Percentiles rank a stretch among this genome's conserved stretches.
Conservation (phyloP, 441 rosid genomes). For the Pelargonium australe region DNA sequence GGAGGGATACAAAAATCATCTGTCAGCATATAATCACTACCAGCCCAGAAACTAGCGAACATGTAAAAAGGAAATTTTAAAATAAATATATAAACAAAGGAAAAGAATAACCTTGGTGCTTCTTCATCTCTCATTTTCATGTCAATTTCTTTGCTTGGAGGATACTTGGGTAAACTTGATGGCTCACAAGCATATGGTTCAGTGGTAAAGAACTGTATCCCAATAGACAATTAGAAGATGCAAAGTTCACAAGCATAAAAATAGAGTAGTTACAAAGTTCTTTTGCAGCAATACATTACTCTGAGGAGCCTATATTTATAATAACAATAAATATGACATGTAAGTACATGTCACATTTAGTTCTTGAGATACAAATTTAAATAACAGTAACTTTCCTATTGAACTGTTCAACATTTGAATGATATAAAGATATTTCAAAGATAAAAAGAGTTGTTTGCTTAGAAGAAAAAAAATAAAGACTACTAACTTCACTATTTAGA, state of each 20-base stretch:
- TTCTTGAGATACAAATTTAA: neutral
- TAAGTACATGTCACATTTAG: too few species aligned
- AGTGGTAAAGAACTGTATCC: conserved; percentile 63
- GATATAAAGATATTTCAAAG: neutral
- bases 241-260: neutral
- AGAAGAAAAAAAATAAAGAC: neutral
- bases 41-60: conserved; percentile 10
- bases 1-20: conserved; percentile 15
- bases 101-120: conserved; percentile 56
- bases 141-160: conserved; percentile 91
- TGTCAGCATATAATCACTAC: conserved; percentile 19
- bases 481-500: conserved; percentile 65
- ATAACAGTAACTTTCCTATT: neutral
- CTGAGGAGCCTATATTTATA: too few species aligned
- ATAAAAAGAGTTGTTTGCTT: neutral
- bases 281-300: too few species aligned
- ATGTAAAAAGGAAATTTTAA: neutral
- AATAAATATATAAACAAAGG: neutral
- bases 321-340: too few species aligned
- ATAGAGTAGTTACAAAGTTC: neutral
- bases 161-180: conserved; percentile 76
- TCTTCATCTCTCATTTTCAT: conserved; percentile 75
- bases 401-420: neutral
- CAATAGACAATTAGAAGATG: neutral
- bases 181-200: conserved; percentile 85